A percentile compares a stretch with the other conserved stretches of the same genome.
phyloP scores from a whole-genome alignment of 2,329 filamentous ascomycete species.

The Penicillium vulpinum region DNA sequence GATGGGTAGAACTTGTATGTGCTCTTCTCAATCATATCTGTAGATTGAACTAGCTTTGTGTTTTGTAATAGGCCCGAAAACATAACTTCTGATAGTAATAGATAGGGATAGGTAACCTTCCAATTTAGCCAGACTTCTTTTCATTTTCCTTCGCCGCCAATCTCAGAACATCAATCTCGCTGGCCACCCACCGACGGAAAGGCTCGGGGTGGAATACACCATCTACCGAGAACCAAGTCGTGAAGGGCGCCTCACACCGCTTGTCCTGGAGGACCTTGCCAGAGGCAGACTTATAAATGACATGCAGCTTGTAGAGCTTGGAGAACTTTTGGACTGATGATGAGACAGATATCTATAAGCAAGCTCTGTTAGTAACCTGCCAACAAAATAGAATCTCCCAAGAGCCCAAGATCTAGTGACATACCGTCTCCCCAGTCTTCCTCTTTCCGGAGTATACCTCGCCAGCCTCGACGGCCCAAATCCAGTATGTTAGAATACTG shows the following conservation, averaged over 20 bases:
- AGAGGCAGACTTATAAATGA: slow-evolving; percentile 50
- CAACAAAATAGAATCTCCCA: background rate
- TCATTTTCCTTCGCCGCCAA: slow-evolving; percentile 47
- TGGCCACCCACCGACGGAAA: slow-evolving; percentile 62
- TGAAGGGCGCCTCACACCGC: slow-evolving; percentile 58
- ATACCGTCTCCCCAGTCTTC: slow-evolving; percentile 65
- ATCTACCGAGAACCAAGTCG: slow-evolving; percentile 60
- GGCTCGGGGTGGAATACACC: slow-evolving; percentile 61
- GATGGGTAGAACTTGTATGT: background rate
- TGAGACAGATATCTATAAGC: slow-evolving; percentile 66
- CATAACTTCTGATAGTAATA: background rate
- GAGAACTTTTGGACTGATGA: slow-evolving; percentile 75
- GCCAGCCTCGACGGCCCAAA: slow-evolving; percentile 77
- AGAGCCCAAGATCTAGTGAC: slow-evolving; percentile 15
- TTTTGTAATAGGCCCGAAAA: background rate
- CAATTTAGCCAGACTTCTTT: slow-evolving; percentile 29
- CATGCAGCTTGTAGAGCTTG: slow-evolving; percentile 74
- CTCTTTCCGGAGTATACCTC: slow-evolving; percentile 76
- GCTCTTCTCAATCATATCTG: background rate
- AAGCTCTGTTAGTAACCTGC: slow-evolving; percentile 6
- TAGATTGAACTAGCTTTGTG: background rate
- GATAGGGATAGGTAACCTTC: background rate
- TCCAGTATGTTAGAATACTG: slow-evolving; percentile 75
- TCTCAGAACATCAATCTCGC: slow-evolving; percentile 56
- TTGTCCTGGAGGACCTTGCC: slow-evolving; percentile 46